A percentile compares a stretch with the other conserved stretches of the same genome.
These are phyloP conservation scores for Styphnolobium japonicum DNA, from an alignment of 306 rosid species.

Conservation along the genomic window DNA sequence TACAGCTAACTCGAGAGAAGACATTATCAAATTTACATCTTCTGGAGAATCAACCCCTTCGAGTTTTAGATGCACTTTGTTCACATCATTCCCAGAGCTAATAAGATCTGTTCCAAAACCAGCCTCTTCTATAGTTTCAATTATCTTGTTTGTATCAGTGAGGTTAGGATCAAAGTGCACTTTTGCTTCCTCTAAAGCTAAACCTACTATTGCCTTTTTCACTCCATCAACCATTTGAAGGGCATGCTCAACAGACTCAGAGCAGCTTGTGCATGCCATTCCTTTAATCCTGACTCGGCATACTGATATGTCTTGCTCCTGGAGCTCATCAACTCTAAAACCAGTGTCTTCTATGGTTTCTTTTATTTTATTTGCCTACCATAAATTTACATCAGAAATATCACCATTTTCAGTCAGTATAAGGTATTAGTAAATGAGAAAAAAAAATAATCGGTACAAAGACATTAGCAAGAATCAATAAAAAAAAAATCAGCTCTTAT, in stretches of 20 bases:
- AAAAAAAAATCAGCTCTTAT: too few relatives aligned
- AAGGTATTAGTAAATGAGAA: background rate
- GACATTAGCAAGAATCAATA: background rate
- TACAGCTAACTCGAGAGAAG: slow-evolving; percentile 57
- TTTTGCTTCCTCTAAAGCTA: slow-evolving; percentile 85
- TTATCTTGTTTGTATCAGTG: slow-evolving; percentile 38
- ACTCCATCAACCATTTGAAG: slow-evolving; percentile 80
- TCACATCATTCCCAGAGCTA: slow-evolving; percentile 61
- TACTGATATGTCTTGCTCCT: slow-evolving; percentile 55
- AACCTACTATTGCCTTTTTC: slow-evolving; percentile 68
- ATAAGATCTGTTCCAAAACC: slow-evolving; percentile 77
- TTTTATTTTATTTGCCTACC: slow-evolving; percentile 52
- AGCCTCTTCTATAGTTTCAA: slow-evolving; percentile 61
- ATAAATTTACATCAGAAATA: slow-evolving; percentile 14
- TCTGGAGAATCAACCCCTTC: slow-evolving; percentile 59
- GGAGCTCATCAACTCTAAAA: slow-evolving; percentile 54
- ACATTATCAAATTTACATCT: slow-evolving; percentile 44
- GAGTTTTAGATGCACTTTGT: slow-evolving; percentile 66
- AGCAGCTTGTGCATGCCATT: slow-evolving; percentile 81
- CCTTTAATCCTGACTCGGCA: slow-evolving; percentile 73
- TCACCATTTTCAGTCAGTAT: background rate
- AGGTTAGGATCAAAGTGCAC: slow-evolving; percentile 74
- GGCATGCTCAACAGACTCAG: slow-evolving; percentile 76
- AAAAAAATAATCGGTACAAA: too few relatives aligned
- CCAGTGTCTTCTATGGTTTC: slow-evolving; percentile 69